Evolutionary conservation across 1,139 yeast species (phyloP), one percentile per base, ranked within the genome.

Genomic region (Hansenula sp.): DNA sequence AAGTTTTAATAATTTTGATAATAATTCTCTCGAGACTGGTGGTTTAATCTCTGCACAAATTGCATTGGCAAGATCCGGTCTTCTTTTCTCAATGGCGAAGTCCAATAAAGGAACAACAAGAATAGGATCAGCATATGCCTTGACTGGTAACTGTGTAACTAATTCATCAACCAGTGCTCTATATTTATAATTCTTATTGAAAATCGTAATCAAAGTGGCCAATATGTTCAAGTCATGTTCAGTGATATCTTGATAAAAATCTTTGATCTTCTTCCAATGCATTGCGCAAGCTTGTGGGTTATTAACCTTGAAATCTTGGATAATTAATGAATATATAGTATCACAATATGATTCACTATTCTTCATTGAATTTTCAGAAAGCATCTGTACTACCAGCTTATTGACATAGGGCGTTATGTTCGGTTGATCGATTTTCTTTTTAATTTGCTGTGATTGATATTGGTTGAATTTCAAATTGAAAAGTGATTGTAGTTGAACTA

Each of bases 1-100:
- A 44, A 73, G 57, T 25, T 65, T 51, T 16, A 76, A 52, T 32
- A 76, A 51, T 1, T 72, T 62, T 2, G 69, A 60, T 11, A 75
- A 48, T 5, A 60, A 36, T 30, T 50, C 50, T 36, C 60, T 66
- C 57, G 56, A 56, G 38, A 50, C 51, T 3, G 51, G 55, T 21
- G 43, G 40, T 35, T 54, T 49, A 18, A 60, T 51, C 18, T 65
- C 59, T 8, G 55, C 46, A 48, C 68, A 58, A 2, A 70, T 41
- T 17, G 58, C 48, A 21, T 61, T 54, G 7, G 68, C 64, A 11
- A 63, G 41, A 6, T 54, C 41, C 8, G 61, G 49, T 43, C 68
- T 57, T 9, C 52, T 47, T 0, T 57, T 56, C 19, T 64, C 53
- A 0, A 66, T 53, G 13, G 66, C 57, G 49, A 65, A 69, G 31